Evolutionary conservation across 2,329 filamentous ascomycete genomes (phyloP).

Genomic region (Arachnomyces sp.): DNA sequence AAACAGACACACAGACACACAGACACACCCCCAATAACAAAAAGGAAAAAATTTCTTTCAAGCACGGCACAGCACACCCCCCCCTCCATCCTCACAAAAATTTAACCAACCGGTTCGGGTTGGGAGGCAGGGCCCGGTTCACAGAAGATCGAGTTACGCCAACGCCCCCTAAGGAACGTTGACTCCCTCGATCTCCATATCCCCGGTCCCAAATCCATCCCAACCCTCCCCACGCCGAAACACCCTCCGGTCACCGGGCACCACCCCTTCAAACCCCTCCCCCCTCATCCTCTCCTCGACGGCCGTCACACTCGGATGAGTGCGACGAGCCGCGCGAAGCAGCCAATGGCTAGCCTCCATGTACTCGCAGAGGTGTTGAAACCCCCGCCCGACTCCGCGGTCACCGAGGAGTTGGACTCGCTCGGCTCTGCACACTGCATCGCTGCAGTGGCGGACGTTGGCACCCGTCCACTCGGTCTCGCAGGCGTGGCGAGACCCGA

Average conservation of each 20-base stretch:
- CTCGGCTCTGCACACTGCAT: slow-evolving; percentile 20
- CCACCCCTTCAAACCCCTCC: slow-evolving; percentile 22
- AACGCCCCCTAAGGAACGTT: slow-evolving; percentile 5
- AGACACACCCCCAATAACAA: no score
- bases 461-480: slow-evolving; percentile 25
- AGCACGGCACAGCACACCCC: no score
- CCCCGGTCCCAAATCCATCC: slow-evolving; percentile 24
- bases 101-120: background rate
- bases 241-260: slow-evolving; percentile 15
- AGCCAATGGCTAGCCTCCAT: slow-evolving; percentile 24
- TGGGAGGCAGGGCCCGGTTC: background rate
- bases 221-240: slow-evolving; percentile 27
- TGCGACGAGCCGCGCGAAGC: slow-evolving; percentile 22
- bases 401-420: slow-evolving; percentile 14
- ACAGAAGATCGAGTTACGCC: background rate
- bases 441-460: slow-evolving; percentile 18
- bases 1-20: no score
- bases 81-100: background rate
- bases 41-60: no score
- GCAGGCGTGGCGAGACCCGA: slow-evolving; percentile 23
- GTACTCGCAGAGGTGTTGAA: slow-evolving; percentile 13
- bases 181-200: slow-evolving; percentile 25
- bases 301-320: slow-evolving; percentile 20
- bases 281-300: slow-evolving; percentile 19
- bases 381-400: slow-evolving; percentile 10